Evolutionary conservation across 768 basidiomycete species (phyloP).

Genomic region (Mycena vitilis): DNA sequence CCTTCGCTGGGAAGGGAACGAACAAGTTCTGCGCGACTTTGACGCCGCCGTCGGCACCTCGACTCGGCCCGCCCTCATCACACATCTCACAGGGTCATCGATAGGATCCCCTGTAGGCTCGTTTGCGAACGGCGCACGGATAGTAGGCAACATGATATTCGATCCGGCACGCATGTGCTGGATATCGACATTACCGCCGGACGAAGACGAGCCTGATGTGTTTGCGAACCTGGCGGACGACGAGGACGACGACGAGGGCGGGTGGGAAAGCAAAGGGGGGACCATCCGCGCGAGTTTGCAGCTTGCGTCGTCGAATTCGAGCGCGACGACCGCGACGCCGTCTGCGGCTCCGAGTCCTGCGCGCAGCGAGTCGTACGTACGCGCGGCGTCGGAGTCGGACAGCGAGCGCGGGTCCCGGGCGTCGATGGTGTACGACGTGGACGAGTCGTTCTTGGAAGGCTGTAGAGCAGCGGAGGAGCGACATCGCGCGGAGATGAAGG

Average conservation of each 20-base stretch:
- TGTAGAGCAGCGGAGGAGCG: slow-evolving; percentile 85
- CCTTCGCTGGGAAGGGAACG: slow-evolving; percentile 98
- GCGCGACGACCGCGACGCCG: slow-evolving; percentile 45
- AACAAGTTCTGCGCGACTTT: slow-evolving; percentile 90
- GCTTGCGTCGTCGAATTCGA: slow-evolving; percentile 44
- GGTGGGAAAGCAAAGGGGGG: slow-evolving; percentile 78
- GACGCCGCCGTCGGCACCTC: slow-evolving; percentile 86
- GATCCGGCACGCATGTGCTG: slow-evolving; percentile 96
- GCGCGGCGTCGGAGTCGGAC: slow-evolving; percentile 79
- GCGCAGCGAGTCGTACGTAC: slow-evolving; percentile 61
- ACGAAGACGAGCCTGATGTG: slow-evolving; percentile 96
- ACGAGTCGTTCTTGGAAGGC: slow-evolving; percentile 76
- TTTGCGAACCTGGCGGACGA: slow-evolving; percentile 94
- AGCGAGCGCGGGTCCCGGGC: slow-evolving; percentile 86
- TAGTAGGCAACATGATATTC: slow-evolving; percentile 98
- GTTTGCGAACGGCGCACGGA: slow-evolving; percentile 81
- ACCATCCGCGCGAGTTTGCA: slow-evolving; percentile 79
- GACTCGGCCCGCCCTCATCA: slow-evolving; percentile 94
- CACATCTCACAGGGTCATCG: slow-evolving; percentile 91
- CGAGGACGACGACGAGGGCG: slow-evolving; percentile 73
- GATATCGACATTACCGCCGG: slow-evolving; percentile 86
- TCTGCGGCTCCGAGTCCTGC: slow-evolving; percentile 68
- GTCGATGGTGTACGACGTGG: slow-evolving; percentile 81
- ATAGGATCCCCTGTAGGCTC: slow-evolving; percentile 83
- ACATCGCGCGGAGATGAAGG: slow-evolving; percentile 86